A percentile compares a stretch with the other conserved stretches of the same genome.
Evolutionary conservation across 306 rosid genomes (phyloP).

Genomic region (Calophaca sinica): DNA sequence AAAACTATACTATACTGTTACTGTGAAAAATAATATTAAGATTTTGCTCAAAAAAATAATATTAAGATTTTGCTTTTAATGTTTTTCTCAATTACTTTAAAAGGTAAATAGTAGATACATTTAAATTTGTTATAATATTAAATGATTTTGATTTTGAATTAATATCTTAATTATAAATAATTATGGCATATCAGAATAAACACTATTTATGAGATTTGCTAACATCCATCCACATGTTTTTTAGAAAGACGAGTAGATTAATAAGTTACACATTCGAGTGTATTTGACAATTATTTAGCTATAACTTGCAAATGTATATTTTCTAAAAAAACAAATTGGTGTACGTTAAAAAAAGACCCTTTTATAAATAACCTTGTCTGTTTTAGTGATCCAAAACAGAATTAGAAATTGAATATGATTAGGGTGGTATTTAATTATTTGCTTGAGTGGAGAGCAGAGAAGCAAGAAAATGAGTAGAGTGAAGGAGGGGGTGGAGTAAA

Average conservation of each 20-base stretch:
- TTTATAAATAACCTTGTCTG: neutral
- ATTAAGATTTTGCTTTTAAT: neutral
- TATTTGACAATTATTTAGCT: too few relatives aligned
- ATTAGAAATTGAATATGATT: constrained; percentile 10
- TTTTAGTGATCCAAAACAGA: constrained; percentile 19
- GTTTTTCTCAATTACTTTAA: neutral
- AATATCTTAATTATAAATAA: neutral
- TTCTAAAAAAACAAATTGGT: neutral
- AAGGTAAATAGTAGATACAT: neutral
- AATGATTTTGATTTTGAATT: neutral
- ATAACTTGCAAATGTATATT: too few relatives aligned
- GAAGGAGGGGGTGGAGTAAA: constrained; percentile 47
- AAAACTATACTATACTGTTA: too few relatives aligned
- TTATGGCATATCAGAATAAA: neutral
- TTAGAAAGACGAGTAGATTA: too few relatives aligned
- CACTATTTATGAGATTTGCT: too few relatives aligned
- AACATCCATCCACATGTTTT: too few relatives aligned
- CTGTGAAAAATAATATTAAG: too few relatives aligned
- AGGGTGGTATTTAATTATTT: constrained; percentile 23
- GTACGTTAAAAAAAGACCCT: neutral
- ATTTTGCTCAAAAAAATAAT: neutral
- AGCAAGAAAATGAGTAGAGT: constrained; percentile 41
- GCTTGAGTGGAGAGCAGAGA: constrained; percentile 46
- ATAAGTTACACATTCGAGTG: too few relatives aligned
- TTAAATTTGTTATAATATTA: neutral